phyloP scores from a whole-genome alignment of 2,329 filamentous ascomycete genomes.

The Nothopassalora personata region DNA sequence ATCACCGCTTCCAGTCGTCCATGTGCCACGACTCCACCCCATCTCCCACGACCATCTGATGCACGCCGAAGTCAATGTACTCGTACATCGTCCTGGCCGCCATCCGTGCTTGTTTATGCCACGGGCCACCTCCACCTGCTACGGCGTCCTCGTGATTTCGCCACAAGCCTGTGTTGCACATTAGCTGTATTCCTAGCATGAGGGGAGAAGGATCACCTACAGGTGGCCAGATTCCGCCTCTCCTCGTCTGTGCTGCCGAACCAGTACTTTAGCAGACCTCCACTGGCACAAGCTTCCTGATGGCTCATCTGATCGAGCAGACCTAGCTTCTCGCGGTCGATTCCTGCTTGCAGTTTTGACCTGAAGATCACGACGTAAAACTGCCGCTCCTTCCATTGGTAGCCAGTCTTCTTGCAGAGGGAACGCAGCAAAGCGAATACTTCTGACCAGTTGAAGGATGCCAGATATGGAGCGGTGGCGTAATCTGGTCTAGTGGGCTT shows the following conservation, averaged over 20 bases:
- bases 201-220: constrained; percentile 26
- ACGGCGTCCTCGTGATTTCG: constrained; percentile 56
- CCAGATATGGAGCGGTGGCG: constrained; percentile 66
- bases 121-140: constrained; percentile 53
- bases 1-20: constrained; percentile 11
- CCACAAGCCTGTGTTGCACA: constrained; percentile 55
- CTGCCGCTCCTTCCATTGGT: constrained; percentile 15
- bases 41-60: constrained; percentile 59
- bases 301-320: constrained; percentile 74
- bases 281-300: constrained; percentile 69
- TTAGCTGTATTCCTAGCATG: constrained; percentile 2
- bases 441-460: constrained; percentile 70
- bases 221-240: constrained; percentile 73
- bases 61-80: constrained; percentile 37
- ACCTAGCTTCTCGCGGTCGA: constrained; percentile 63
- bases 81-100: constrained; percentile 46
- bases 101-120: constrained; percentile 50
- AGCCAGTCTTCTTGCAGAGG: constrained; percentile 48
- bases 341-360: constrained; percentile 62
- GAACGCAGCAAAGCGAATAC: constrained; percentile 44
- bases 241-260: constrained; percentile 68
- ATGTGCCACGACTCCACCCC: constrained; percentile 54
- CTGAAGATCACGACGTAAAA: constrained; percentile 87
- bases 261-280: constrained; percentile 89
- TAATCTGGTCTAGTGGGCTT: constrained; percentile 63